Conservation (phyloP, 345 rosid species). For the Camelina hispida region DNA sequence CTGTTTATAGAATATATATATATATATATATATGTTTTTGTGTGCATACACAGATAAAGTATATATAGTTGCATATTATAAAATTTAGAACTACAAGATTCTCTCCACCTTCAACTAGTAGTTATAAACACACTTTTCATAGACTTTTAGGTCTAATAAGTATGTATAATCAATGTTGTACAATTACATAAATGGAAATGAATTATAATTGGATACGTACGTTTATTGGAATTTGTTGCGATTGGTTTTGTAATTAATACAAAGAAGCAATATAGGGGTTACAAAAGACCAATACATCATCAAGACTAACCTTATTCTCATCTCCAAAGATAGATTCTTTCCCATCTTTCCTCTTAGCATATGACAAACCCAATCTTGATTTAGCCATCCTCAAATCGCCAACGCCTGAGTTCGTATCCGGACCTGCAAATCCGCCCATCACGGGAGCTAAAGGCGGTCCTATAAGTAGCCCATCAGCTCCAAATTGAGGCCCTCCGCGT, state of each 20-base stretch:
- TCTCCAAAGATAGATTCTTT: slow-evolving; percentile 77
- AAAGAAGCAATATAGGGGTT: slow-evolving; percentile 79
- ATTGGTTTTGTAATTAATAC: slow-evolving; percentile 46
- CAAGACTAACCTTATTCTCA: slow-evolving; percentile 55
- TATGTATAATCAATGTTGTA: slow-evolving; percentile 1
- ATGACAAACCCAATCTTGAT: slow-evolving; percentile 84
- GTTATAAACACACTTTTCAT: slow-evolving; percentile 5
- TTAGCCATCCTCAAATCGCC: slow-evolving; percentile 82
- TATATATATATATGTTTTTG: slow-evolving; percentile 10
- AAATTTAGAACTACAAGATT: slow-evolving; percentile 6
- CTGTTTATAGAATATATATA: not conserved
- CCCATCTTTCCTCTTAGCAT: slow-evolving; percentile 78
- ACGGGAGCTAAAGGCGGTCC: slow-evolving; percentile 81
- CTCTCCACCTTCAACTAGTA: slow-evolving; percentile 8
- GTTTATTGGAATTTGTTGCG: not conserved
- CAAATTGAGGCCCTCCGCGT: slow-evolving; percentile 61
- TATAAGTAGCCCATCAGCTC: slow-evolving; percentile 81
- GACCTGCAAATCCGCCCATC: slow-evolving; percentile 86
- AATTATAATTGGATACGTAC: not conserved
- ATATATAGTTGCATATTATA: slow-evolving; percentile 17
- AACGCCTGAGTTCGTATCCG: slow-evolving; percentile 76
- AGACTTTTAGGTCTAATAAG: slow-evolving; percentile 35
- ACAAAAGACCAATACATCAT: slow-evolving; percentile 76
- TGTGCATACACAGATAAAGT: slow-evolving; percentile 3
- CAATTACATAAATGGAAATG: slow-evolving; percentile 1